Conservation (phyloP, 306 rosid genomes). For the Begonia loranthoides region DNA sequence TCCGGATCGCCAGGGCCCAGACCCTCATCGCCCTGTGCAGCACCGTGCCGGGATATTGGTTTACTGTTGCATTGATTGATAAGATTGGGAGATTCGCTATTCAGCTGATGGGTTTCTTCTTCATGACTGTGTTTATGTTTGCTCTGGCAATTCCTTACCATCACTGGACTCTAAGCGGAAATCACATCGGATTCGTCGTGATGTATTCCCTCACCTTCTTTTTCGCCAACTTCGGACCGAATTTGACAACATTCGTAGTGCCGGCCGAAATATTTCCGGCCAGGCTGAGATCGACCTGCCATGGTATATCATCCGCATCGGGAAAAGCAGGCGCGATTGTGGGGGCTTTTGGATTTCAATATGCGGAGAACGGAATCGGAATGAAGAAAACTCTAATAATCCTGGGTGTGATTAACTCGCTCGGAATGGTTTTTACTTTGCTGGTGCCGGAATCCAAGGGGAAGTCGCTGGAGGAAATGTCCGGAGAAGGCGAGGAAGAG, state of each 20-base stretch:
- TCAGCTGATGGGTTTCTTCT: conserved; percentile 68
- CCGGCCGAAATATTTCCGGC: conserved; percentile 90
- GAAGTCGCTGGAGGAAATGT: conserved; percentile 62
- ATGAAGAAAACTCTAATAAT: conserved; percentile 37
- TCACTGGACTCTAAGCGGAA: conserved; percentile 53
- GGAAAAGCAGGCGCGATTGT: conserved; percentile 92
- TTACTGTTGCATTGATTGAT: conserved; percentile 69
- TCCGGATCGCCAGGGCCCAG: conserved; percentile 60
- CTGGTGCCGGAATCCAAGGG: conserved; percentile 89
- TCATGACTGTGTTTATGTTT: conserved; percentile 90
- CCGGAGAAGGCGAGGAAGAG: conserved; percentile 57
- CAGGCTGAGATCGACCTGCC: conserved; percentile 73
- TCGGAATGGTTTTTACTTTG: conserved; percentile 51
- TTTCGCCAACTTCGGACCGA: conserved; percentile 84
- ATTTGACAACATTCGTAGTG: conserved; percentile 72
- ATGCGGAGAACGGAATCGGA: conserved; percentile 41
- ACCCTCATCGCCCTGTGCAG: conserved; percentile 83
- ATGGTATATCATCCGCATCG: conserved; percentile 77
- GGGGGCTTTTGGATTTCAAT: conserved; percentile 70
- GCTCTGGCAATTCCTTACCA: conserved; percentile 75
- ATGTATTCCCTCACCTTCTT: conserved; percentile 81
- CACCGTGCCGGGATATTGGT: conserved; percentile 87
- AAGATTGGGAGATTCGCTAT: conserved; percentile 53
- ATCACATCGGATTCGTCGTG: conserved; percentile 64
- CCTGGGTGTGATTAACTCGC: conserved; percentile 43